A percentile compares a stretch with the other conserved stretches of the same genome.
Conservation (phyloP, 805 yeast species). For the Candida sakaeoensis region DNA sequence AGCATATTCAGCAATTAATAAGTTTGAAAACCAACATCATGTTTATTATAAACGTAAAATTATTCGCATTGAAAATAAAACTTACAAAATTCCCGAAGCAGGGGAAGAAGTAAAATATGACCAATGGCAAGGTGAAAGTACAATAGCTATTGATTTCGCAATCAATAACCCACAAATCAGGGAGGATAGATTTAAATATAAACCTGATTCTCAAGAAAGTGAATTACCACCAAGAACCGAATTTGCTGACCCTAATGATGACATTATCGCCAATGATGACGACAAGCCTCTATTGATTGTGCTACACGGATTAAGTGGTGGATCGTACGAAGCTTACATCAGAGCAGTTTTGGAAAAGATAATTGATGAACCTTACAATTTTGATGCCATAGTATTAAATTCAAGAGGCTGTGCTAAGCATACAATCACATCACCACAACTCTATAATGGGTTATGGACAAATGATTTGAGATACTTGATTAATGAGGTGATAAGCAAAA, state of each 20-base stretch:
- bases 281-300: slow-evolving; percentile 58
- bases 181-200: slow-evolving; percentile 22
- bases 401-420: slow-evolving; percentile 78
- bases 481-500: slow-evolving; percentile 42
- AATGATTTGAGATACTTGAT: slow-evolving; percentile 63
- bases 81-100: slow-evolving; percentile 19
- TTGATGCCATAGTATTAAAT: slow-evolving; percentile 60
- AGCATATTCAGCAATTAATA: slow-evolving; percentile 43
- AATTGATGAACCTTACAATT: slow-evolving; percentile 34
- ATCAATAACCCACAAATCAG: slow-evolving; percentile 5
- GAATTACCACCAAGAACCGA: slow-evolving; percentile 68
- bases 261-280: slow-evolving; percentile 33
- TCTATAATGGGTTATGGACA: slow-evolving; percentile 67
- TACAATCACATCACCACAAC: slow-evolving; percentile 61
- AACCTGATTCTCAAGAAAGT: slow-evolving; percentile 48
- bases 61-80: slow-evolving; percentile 25
- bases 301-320: slow-evolving; percentile 75
- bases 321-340: slow-evolving; percentile 72
- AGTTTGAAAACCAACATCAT: slow-evolving; percentile 37
- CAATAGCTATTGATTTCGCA: slow-evolving; percentile 50
- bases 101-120: slow-evolving; percentile 34
- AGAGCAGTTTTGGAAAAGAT: slow-evolving; percentile 50
- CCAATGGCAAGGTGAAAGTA: slow-evolving; percentile 40
- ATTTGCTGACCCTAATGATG: slow-evolving; percentile 48
- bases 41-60: slow-evolving; percentile 46